Evolutionary conservation across 2,329 filamentous ascomycete species (phyloP), one percentile per base, ranked within the genome.

Genomic region (Nemania serpens): DNA sequence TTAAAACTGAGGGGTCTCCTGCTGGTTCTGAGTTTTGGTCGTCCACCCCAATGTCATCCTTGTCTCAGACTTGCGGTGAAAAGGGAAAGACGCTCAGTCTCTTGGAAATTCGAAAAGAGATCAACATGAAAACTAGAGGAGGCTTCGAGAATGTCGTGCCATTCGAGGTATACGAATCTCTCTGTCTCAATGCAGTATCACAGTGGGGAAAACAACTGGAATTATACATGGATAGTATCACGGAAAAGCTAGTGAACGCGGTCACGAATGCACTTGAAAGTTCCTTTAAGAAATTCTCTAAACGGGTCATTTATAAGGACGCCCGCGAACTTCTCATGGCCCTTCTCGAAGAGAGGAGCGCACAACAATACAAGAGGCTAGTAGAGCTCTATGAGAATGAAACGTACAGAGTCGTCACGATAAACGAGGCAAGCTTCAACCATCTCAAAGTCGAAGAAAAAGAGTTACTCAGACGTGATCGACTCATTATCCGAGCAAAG

Each of bases 71-170:
- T 36, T 39, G 34, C 15, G 18, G 18, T 12, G 25, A 12, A 1
- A 37, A 13, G 20, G 17, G n/a, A 6, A 15, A 45, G 10, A 36
- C 18, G 18, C 5, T 66, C 7, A 51, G 39, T 17, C 47, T 85
- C 1, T 71, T 74, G 2, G 74, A 81, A 36, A 82, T 90, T 0
- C 79, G 81, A 0, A 73, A 78, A 0, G 78, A 85, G 6, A 86
- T 88, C 22, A 74, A 76, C 22, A 73, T 77, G 2, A 82, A 82
- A 12, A 82, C 80, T 17, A 78, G 77, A 33, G 80, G 82, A 0
- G 85, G 86, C 0, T 78, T 86, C 57, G 83, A 83, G 0, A 80
- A 82, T 2, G 78, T 85, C 1, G 81, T 84, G 0, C 82, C 86
- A 0, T 79, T 83, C 0, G 81, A 84, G 29, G 84, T 88, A 0